A percentile compares a stretch with the other conserved stretches of the same genome.
phyloP scores from a whole-genome alignment of 345 rosid genomes.

The Rhodomyrtus tomentosa region DNA sequence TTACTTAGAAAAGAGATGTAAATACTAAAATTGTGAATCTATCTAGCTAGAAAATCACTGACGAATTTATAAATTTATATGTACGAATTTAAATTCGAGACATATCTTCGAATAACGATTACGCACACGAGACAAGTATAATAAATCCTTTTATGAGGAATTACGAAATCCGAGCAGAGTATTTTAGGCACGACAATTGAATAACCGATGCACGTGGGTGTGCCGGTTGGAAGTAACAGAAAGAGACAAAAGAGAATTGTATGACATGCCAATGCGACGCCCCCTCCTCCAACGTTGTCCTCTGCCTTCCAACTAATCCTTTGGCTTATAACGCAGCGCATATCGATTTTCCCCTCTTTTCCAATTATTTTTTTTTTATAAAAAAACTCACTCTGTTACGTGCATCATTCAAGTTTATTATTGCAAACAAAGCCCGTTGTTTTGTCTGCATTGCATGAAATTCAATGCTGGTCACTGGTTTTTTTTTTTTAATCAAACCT shows the following conservation, averaged over 20 bases:
- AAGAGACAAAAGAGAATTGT: not conserved
- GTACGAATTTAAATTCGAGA: too few species aligned
- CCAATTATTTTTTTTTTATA: too few species aligned
- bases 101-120: too few species aligned
- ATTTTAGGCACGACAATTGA: too few species aligned
- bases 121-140: not conserved
- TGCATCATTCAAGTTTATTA: too few species aligned
- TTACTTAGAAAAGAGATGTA: not conserved
- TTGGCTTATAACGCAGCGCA: too few species aligned
- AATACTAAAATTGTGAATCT: too few species aligned
- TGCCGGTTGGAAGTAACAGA: not conserved
- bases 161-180: not conserved
- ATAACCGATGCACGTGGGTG: not conserved
- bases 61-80: too few species aligned
- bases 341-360: too few species aligned
- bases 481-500: not conserved
- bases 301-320: not conserved
- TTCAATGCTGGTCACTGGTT: not conserved
- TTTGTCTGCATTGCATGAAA: not conserved
- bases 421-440: not conserved
- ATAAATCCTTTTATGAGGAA: not conserved
- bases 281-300: not conserved
- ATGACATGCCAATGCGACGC: not conserved
- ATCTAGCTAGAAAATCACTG: not conserved
- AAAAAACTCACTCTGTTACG: too few species aligned